Conservation (phyloP, 148 eudicot species). For the Gaultheria prostrata region DNA sequence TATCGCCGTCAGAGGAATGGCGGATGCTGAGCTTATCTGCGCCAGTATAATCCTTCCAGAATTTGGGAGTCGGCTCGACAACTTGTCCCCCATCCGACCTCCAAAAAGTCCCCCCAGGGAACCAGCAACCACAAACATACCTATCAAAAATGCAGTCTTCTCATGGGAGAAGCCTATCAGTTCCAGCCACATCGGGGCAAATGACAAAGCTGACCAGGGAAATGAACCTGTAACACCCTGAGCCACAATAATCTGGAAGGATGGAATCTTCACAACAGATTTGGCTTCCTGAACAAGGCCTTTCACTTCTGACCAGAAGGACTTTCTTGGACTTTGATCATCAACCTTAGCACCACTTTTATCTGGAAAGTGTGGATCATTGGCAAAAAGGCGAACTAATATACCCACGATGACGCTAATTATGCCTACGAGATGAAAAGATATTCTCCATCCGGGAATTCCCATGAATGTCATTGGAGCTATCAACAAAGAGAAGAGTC, state of each 20-base stretch:
- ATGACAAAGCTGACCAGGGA: conserved; percentile 83
- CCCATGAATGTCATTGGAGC: conserved; percentile 76
- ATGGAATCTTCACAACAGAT: conserved; percentile 56
- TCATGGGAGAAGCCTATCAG: conserved; percentile 78
- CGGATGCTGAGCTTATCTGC: conserved; percentile 84
- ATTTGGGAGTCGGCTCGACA: conserved; percentile 56
- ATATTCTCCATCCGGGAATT: conserved; percentile 87
- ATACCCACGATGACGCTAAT: conserved; percentile 71
- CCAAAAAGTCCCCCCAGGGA: conserved; percentile 82
- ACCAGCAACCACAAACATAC: conserved; percentile 57
- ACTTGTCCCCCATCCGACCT: conserved; percentile 70
- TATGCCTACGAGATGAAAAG: conserved; percentile 74
- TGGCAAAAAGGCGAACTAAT: conserved; percentile 66
- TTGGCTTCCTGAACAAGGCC: conserved; percentile 62
- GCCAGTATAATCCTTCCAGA: conserved; percentile 76
- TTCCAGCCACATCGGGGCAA: conserved; percentile 89
- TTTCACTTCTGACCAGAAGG: conserved; percentile 49
- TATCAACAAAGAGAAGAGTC: conserved; percentile 51
- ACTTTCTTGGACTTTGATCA: conserved; percentile 15
- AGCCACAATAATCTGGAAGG: conserved; percentile 78
- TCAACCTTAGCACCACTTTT: conserved; percentile 21
- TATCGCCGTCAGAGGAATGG: conserved; percentile 79
- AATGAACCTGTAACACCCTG: conserved; percentile 89
- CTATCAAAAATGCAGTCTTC: conserved; percentile 54
- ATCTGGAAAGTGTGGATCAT: conserved; percentile 53